Evolutionary conservation across 2,329 filamentous ascomycete genomes (phyloP).

Genomic region (Colletotrichum zoysiae): DNA sequence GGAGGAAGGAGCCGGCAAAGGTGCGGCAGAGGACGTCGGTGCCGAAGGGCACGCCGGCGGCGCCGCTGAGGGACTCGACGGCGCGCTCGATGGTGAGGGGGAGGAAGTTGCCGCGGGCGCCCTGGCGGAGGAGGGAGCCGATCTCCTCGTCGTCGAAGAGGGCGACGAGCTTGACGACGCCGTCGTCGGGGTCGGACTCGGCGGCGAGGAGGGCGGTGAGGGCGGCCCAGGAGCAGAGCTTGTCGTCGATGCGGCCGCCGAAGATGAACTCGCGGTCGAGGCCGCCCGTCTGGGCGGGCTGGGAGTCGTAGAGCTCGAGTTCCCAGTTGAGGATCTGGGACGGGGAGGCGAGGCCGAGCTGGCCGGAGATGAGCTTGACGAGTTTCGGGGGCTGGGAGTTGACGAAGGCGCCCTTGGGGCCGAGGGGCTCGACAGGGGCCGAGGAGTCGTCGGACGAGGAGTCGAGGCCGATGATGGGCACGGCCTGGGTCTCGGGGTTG

Average conservation of each 20-base stretch:
- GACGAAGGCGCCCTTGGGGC: slow-evolving; percentile 78
- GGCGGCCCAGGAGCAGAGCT: slow-evolving; percentile 95
- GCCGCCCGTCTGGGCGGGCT: slow-evolving; percentile 86
- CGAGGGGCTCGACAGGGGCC: slow-evolving; percentile 60
- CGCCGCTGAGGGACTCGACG: slow-evolving; percentile 74
- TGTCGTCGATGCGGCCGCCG: slow-evolving; percentile 95
- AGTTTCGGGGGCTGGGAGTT: slow-evolving; percentile 87
- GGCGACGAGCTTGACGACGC: slow-evolving; percentile 89
- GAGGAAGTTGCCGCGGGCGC: slow-evolving; percentile 90
- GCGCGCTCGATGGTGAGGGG: slow-evolving; percentile 84
- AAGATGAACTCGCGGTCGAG: slow-evolving; percentile 95
- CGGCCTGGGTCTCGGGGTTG: slow-evolving; percentile 93
- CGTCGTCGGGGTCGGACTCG: slow-evolving; percentile 66
- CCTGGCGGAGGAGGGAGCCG: slow-evolving; percentile 89
- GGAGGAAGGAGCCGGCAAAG: slow-evolving; percentile 90
- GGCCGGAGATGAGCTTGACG: slow-evolving; percentile 82
- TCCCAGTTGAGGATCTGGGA: slow-evolving; percentile 93
- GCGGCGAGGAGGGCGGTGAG: slow-evolving; percentile 84
- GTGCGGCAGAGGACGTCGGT: slow-evolving; percentile 80
- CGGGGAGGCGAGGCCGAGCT: slow-evolving; percentile 81
- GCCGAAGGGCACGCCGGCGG: slow-evolving; percentile 60
- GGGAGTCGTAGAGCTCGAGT: slow-evolving; percentile 91
- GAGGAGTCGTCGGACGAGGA: slow-evolving; percentile 61
- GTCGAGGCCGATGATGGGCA: slow-evolving; percentile 92
- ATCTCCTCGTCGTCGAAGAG: slow-evolving; percentile 99